A percentile compares a stretch with the other conserved stretches of the same genome.
Conservation (phyloP, 331 rosid species). For the Quercus tomentella region DNA sequence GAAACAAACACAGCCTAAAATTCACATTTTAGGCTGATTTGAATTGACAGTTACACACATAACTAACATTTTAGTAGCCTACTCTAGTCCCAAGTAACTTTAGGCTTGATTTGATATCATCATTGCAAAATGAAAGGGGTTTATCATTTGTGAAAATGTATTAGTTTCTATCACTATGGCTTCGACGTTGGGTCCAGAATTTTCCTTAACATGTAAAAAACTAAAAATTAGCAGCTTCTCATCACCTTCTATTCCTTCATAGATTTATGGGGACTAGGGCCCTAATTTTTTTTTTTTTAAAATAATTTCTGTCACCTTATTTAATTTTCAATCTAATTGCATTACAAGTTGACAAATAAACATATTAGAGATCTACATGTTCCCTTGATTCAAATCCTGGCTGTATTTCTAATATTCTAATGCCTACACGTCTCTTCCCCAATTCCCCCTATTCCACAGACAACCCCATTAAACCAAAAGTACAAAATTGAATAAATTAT, state of each 20-base stretch:
- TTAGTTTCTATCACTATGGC: too few relatives aligned
- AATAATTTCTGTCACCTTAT: too few relatives aligned
- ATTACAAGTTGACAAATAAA: slow-evolving; percentile 34
- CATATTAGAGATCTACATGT: slow-evolving; percentile 46
- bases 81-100: too few relatives aligned
- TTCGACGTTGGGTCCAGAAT: too few relatives aligned
- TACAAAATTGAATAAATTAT: slow-evolving; percentile 1
- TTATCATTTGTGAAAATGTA: too few relatives aligned
- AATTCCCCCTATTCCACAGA: slow-evolving; percentile 34
- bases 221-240: slow-evolving; percentile 24
- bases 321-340: slow-evolving; percentile 6
- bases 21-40: neutral
- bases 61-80: too few relatives aligned
- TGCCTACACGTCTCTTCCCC: slow-evolving; percentile 32
- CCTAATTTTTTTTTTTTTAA: slow-evolving; percentile 1
- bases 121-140: too few relatives aligned
- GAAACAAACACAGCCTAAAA: too few relatives aligned
- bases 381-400: slow-evolving; percentile 56
- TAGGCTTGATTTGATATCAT: too few relatives aligned
- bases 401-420: slow-evolving; percentile 49
- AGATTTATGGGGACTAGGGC: slow-evolving; percentile 1
- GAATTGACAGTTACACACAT: too few relatives aligned
- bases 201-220: neutral
- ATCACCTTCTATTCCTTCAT: slow-evolving; percentile 28
- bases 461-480: slow-evolving; percentile 34